Base-by-base conservation (phyloP, 2,329 filamentous ascomycete species). In the Dactylonectria estremocensis region DNA sequence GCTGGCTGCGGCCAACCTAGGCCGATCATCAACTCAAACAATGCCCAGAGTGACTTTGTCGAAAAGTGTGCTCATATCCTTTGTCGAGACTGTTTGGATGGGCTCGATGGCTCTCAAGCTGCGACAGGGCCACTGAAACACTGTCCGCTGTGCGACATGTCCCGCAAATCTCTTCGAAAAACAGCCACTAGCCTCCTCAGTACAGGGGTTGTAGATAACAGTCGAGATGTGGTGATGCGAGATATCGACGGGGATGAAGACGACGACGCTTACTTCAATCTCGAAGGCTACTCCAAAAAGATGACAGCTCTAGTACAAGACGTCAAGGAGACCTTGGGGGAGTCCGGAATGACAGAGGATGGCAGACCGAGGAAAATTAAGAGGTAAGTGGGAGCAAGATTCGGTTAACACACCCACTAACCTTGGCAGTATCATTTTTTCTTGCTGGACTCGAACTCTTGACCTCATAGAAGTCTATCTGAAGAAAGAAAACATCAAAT, bases 401-500 rank as follows among this genome's bases (percentile, higher is more conserved):
- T 37, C 9, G 10, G 3, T 11, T 37, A 5, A 2, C 28, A 11
- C 16, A 35, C 14, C 35, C 3, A 37, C 35, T 37, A 9, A 37
- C 35, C 35, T n/a, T 5, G 13, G 3, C 49, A 86, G 82, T 50
- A 83, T 85, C 33, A 79, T 85, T 0, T 86, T 86, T 46, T 85
- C 83, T 0, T 84, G 79, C 64, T 86, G 83, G 84, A 85, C 81
- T 1, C 73, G 79, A 0, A 85, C 83, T 0, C 74, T 86, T 0
- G 72, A 83, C 20, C 74, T 86, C 0, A 70, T 85, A 0, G 73
- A 66, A 0, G 75, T 46, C 3, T 76, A 81, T 40, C 72, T 86
- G 0, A 13, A 72, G 0, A 9, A 35, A 1, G 75, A 73, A 1
- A 43, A 67, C 0, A 79, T 85, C 1, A 40, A 66, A 0, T 83